Evolutionary conservation across 345 rosid genomes (phyloP).

Genomic region (Acer campestre): DNA sequence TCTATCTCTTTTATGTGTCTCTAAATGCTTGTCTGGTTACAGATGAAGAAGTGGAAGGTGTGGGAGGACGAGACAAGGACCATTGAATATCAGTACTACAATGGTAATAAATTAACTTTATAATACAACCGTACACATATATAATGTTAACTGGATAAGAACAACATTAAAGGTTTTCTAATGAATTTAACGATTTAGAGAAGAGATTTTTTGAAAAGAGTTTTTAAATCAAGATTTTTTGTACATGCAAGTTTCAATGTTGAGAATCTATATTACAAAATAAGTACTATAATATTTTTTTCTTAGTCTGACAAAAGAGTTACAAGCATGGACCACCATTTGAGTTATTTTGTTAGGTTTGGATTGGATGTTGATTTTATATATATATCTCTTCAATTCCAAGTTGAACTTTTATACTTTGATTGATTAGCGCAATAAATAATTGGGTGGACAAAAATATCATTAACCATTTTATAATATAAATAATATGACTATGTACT

Average conservation of each 20-base stretch:
- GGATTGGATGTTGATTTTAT: neutral
- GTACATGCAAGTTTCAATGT: too few species aligned
- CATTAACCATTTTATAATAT: neutral
- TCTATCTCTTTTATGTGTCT: neutral
- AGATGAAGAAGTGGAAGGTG: constrained; percentile 90
- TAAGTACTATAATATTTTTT: too few species aligned
- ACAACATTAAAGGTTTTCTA: too few species aligned
- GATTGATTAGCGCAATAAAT: neutral
- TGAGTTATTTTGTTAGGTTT: too few species aligned
- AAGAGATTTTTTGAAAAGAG: too few species aligned
- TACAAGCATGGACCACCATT: neutral
- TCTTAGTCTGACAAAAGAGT: neutral
- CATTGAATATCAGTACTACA: constrained; percentile 70
- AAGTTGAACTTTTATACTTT: neutral
- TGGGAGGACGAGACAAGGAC: constrained; percentile 92
- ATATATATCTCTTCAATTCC: neutral
- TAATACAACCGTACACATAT: too few species aligned
- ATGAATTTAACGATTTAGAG: too few species aligned
- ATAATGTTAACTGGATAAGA: too few species aligned
- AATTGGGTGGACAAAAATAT: neutral
- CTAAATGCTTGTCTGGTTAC: constrained; percentile 20
- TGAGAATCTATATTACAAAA: too few species aligned
- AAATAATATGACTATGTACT: too few species aligned
- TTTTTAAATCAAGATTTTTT: too few species aligned
- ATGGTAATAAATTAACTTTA: constrained; percentile 47